Evolutionary conservation across 306 rosid genomes (phyloP).

Genomic region (Geum urbanum): DNA sequence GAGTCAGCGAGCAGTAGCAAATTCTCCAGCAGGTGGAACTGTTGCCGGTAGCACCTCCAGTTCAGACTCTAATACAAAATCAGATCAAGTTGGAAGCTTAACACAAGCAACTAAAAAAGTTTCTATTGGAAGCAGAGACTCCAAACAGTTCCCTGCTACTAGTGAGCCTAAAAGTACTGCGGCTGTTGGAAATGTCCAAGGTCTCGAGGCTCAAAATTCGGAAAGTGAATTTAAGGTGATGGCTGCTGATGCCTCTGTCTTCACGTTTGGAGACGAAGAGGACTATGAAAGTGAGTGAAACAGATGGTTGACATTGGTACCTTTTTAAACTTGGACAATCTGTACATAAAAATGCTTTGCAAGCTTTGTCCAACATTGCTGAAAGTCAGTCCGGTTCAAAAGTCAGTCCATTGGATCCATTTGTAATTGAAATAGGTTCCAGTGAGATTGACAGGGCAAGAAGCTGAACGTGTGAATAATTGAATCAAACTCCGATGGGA

Average conservation of each 20-base stretch:
- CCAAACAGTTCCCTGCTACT: conserved; percentile 28
- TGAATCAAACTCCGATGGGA: conserved; percentile 1
- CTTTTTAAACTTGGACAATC: conserved; percentile 13
- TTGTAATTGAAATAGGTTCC: conserved; percentile 28
- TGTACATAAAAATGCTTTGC: conserved; percentile 63
- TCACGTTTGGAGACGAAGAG: conserved; percentile 91
- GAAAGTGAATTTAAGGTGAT: conserved; percentile 96
- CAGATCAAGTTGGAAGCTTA: conserved; percentile 50
- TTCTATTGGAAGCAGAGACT: conserved; percentile 49
- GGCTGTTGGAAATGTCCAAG: conserved; percentile 34
- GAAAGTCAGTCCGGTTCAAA: conserved; percentile 9
- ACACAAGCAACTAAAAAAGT: conserved; percentile 58
- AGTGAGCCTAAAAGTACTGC: conserved; percentile 46
- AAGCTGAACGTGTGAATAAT: conserved; percentile 11
- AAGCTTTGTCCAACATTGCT: conserved; percentile 20
- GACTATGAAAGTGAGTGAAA: conserved; percentile 86
- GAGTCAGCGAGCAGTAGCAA: conserved; percentile 50
- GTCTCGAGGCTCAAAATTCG: conserved; percentile 40
- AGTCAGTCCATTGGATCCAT: conserved; percentile 15
- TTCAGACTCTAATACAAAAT: conserved; percentile 36
- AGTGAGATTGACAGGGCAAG: conserved; percentile 22
- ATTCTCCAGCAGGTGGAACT: conserved; percentile 38
- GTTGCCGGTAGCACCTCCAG: conserved; percentile 34
- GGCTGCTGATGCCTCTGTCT: conserved; percentile 99
- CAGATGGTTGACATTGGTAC: conserved; percentile 1